Conservation (phyloP, 768 basidiomycete species). For the Boletus tomentosulus region DNA sequence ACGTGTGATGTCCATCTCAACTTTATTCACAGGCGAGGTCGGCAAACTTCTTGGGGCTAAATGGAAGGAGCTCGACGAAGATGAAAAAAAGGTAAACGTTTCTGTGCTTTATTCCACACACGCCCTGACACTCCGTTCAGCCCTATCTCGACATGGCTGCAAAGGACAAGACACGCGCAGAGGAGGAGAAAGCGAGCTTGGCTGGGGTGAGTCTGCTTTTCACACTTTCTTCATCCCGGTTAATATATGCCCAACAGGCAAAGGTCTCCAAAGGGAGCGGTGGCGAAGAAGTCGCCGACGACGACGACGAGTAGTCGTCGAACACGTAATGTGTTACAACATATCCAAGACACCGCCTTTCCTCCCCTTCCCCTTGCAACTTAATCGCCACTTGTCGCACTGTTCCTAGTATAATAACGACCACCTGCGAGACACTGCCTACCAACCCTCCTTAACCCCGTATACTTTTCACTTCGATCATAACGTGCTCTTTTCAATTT, state of each 20-base stretch:
- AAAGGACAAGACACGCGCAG: slow-evolving; percentile 83
- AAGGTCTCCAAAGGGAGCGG: slow-evolving; percentile 38
- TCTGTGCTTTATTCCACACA: background rate
- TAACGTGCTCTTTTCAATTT: slow-evolving; percentile 22
- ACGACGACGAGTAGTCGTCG: slow-evolving; percentile 40
- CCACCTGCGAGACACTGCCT: slow-evolving; percentile 27
- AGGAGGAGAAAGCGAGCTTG: slow-evolving; percentile 63
- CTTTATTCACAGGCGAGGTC: slow-evolving; percentile 61
- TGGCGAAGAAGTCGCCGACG: slow-evolving; percentile 32
- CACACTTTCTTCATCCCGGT: background rate
- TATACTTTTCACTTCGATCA: slow-evolving; percentile 6
- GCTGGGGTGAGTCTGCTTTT: slow-evolving; percentile 32
- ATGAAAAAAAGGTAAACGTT: slow-evolving; percentile 80
- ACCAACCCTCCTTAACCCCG: slow-evolving; percentile 15
- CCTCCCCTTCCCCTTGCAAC: slow-evolving; percentile 4
- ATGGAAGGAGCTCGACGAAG: slow-evolving; percentile 93
- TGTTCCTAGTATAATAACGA: slow-evolving; percentile 20
- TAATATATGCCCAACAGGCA: slow-evolving; percentile 15
- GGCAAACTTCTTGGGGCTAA: slow-evolving; percentile 93
- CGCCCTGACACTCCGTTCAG: slow-evolving; percentile 37
- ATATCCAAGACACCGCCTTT: slow-evolving; percentile 16
- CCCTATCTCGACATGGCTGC: slow-evolving; percentile 87
- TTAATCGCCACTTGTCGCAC: slow-evolving; percentile 16
- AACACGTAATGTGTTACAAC: slow-evolving; percentile 6
- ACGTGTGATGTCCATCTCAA: slow-evolving; percentile 2